Percentiles rank a stretch among this genome's conserved stretches.
Evolutionary conservation across 345 rosid genomes (phyloP).

Genomic region (Syzygium aqueum): DNA sequence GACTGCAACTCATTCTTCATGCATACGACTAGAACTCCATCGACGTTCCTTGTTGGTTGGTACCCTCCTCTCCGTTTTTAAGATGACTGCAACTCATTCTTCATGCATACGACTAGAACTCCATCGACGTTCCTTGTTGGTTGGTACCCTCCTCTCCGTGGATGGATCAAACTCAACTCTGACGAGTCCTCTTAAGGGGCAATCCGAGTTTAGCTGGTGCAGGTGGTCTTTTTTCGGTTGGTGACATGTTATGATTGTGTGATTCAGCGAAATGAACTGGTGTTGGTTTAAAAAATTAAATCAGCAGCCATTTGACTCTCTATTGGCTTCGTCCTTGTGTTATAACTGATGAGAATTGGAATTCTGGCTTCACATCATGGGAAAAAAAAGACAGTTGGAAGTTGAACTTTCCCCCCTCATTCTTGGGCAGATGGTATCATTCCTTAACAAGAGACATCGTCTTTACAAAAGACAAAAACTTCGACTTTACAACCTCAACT

Average conservation of each 20-base stretch:
- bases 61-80: too few relatives aligned
- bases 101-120: neutral
- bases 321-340: neutral
- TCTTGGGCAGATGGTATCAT: neutral
- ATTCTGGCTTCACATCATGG: neutral
- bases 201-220: neutral
- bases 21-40: too few relatives aligned
- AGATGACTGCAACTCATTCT: neutral
- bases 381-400: neutral
- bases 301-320: neutral
- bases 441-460: neutral
- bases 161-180: neutral
- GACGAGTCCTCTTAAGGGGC: neutral
- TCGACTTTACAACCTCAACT: neutral
- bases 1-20: too few relatives aligned
- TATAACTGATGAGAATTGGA: neutral
- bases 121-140: neutral
- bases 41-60: too few relatives aligned
- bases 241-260: neutral
- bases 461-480: neutral
- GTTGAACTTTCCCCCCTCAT: neutral
- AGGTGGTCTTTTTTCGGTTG: neutral
- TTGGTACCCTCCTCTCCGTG: neutral
- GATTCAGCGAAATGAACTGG: neutral
- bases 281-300: neutral